Conservation (phyloP, 2,329 filamentous ascomycete genomes). For the Trichoderma lentiforme region DNA sequence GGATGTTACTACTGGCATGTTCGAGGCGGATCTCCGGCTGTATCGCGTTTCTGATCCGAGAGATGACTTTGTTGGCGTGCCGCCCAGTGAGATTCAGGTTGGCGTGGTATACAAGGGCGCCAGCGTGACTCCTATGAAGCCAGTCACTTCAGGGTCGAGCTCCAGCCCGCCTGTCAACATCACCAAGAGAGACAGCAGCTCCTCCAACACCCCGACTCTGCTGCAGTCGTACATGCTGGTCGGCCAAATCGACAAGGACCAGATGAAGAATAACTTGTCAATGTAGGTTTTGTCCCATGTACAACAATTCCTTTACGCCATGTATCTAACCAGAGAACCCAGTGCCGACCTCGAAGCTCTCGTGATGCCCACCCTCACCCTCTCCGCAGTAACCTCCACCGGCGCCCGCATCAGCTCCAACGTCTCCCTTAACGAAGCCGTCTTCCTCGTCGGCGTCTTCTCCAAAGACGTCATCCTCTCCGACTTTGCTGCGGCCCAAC, state of each 20-base stretch:
- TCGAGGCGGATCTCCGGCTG: slow-evolving; percentile 73
- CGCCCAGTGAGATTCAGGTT: slow-evolving; percentile 52
- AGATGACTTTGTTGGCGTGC: slow-evolving; percentile 51
- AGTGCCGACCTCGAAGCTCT: slow-evolving; percentile 59
- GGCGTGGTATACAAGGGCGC: slow-evolving; percentile 54
- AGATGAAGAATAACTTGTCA: slow-evolving; percentile 54
- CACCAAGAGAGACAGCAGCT: slow-evolving; percentile 22
- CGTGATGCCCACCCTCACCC: slow-evolving; percentile 65
- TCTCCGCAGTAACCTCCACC: slow-evolving; percentile 53
- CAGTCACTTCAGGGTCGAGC: slow-evolving; percentile 9
- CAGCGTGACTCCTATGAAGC: slow-evolving; percentile 30
- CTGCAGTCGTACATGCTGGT: slow-evolving; percentile 66
- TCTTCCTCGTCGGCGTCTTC: slow-evolving; percentile 70
- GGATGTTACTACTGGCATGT: slow-evolving; percentile 64
- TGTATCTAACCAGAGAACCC: slow-evolving; percentile 5
- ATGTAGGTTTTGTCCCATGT: slow-evolving; percentile 48
- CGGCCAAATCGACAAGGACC: slow-evolving; percentile 60
- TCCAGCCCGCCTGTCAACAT: slow-evolving; percentile 27
- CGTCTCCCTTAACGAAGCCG: slow-evolving; percentile 66
- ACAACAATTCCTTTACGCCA: not conserved
- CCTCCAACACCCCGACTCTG: slow-evolving; percentile 34
- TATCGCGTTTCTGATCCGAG: slow-evolving; percentile 64
- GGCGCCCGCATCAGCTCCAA: slow-evolving; percentile 57
- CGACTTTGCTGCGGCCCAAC: slow-evolving; percentile 45
- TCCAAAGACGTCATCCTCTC: slow-evolving; percentile 55